Conservation (phyloP, 1,284 basidiomycete genomes). For the Boletus putidus region DNA sequence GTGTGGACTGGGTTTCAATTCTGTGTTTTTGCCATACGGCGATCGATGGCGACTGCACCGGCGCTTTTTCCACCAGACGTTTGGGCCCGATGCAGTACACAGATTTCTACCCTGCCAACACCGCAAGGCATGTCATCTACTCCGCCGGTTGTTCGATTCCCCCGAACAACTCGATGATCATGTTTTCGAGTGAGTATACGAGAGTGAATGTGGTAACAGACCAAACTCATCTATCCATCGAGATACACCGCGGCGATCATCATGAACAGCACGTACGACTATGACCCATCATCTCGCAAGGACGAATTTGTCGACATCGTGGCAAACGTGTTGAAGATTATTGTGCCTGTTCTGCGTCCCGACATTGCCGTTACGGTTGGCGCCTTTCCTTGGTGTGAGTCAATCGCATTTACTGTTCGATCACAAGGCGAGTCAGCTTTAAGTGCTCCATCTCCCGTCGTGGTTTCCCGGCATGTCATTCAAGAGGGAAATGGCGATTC, state of each 20-base stretch:
- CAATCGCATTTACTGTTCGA: too few species aligned
- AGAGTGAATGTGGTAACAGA: too few species aligned
- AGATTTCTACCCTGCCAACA: background rate
- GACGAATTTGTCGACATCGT: slow-evolving; percentile 10
- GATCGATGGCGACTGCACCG: slow-evolving; percentile 12
- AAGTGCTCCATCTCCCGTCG: slow-evolving; percentile 6
- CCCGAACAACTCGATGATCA: background rate
- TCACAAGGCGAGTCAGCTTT: too few species aligned
- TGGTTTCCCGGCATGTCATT: slow-evolving; percentile 23
- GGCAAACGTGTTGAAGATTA: background rate
- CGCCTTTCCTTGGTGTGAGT: slow-evolving; percentile 14
- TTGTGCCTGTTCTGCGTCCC: background rate
- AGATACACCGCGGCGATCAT: background rate
- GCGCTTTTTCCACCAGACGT: background rate
- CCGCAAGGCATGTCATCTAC: background rate
- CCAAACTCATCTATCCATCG: background rate
- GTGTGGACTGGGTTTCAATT: slow-evolving; percentile 39
- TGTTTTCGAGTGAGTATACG: background rate
- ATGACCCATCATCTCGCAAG: slow-evolving; percentile 6
- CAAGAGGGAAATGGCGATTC: slow-evolving; percentile 3
- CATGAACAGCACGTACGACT: slow-evolving; percentile 10
- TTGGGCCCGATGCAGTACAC: background rate
- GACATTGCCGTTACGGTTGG: slow-evolving; percentile 4
- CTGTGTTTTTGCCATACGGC: slow-evolving; percentile 38
- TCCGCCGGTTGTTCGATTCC: background rate